Conservation (phyloP, 495 filamentous ascomycete species). For the Neurospora cerealis region DNA sequence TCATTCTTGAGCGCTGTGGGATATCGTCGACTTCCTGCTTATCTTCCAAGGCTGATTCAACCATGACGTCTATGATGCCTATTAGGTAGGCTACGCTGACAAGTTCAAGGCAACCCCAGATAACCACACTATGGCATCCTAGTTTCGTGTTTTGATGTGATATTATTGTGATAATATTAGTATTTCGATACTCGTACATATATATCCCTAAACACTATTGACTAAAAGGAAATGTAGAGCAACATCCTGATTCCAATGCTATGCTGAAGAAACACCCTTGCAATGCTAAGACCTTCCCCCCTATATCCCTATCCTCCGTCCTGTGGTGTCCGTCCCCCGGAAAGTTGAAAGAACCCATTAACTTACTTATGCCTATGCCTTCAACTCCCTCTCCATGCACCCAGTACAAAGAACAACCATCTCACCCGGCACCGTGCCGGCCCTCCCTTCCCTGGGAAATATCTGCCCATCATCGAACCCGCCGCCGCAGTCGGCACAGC, state of each 20-base stretch:
- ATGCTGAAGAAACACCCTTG: not conserved
- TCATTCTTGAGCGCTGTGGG: not conserved
- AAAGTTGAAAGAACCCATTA: not conserved
- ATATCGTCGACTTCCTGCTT: not conserved
- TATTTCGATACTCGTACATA: not conserved
- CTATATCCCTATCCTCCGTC: not conserved
- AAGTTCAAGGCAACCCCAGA: not conserved
- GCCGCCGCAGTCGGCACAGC: constrained; percentile 49
- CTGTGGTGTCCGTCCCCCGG: not conserved
- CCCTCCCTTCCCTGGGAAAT: constrained; percentile 35
- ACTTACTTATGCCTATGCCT: constrained; percentile 22
- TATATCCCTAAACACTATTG: not conserved
- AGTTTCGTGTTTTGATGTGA: not conserved
- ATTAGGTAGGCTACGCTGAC: not conserved
- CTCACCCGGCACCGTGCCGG: constrained; percentile 23
- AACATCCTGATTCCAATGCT: not conserved
- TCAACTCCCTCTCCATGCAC: constrained; percentile 42
- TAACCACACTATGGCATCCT: not conserved
- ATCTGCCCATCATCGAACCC: constrained; percentile 48
- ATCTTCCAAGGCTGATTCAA: not conserved
- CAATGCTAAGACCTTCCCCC: not conserved
- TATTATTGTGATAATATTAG: not conserved
- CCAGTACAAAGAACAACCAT: constrained; percentile 37
- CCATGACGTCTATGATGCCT: not conserved
- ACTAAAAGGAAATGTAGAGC: not conserved